Conservation (phyloP, 805 yeast genomes). For the Metschnikowia borealis region DNA sequence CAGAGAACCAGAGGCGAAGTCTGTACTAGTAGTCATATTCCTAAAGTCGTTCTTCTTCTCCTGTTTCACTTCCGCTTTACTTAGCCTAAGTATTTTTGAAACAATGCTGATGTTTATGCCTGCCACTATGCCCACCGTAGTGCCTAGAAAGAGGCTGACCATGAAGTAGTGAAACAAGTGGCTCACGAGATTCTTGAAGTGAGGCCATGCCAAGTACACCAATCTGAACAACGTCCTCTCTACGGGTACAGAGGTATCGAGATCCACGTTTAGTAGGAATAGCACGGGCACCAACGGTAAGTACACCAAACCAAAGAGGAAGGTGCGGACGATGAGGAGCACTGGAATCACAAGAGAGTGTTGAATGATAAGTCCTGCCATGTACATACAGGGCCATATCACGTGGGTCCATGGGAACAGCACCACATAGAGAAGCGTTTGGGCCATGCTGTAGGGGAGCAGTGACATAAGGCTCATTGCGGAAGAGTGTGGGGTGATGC, state of each 20-base stretch:
- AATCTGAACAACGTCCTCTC: conserved; percentile 15
- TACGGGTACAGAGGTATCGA: conserved; percentile 15
- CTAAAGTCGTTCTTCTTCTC: background rate
- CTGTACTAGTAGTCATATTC: background rate
- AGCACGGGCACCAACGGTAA: conserved; percentile 17
- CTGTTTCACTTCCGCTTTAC: background rate
- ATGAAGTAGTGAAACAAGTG: conserved; percentile 16
- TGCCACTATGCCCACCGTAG: conserved; percentile 14
- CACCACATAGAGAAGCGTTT: background rate
- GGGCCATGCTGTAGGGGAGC: background rate
- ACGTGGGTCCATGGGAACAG: conserved; percentile 14
- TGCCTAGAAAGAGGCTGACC: conserved; percentile 16
- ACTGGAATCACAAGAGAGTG: conserved; percentile 14
- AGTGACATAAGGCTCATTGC: background rate
- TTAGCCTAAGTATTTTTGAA: conserved; percentile 3
- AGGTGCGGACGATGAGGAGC: conserved; percentile 14
- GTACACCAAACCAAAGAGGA: conserved; percentile 16
- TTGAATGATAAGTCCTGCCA: conserved; percentile 7
- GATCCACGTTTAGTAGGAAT: conserved; percentile 6
- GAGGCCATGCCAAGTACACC: conserved; percentile 10
- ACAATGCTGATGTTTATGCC: conserved; percentile 16
- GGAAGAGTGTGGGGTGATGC: conserved; percentile 1
- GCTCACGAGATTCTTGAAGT: conserved; percentile 9
- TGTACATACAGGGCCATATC: conserved; percentile 6
- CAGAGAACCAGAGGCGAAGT: background rate